These are phyloP conservation scores for Chalaropsis ovoidea DNA, from an alignment of 2,329 filamentous ascomycete genomes.

Conservation along the genomic window DNA sequence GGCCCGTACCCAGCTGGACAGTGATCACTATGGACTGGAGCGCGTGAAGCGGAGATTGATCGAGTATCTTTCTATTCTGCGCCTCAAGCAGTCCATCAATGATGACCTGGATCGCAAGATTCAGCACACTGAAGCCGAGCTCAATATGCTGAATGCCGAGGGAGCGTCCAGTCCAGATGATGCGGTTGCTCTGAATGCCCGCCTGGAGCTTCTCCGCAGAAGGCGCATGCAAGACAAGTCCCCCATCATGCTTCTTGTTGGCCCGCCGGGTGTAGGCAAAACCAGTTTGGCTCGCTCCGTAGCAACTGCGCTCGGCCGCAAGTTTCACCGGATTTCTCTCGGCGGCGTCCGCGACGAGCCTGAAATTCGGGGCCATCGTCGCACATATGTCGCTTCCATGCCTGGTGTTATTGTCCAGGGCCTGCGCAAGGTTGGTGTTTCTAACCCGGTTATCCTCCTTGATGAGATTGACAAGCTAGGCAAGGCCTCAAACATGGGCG, in stretches of 20 bases:
- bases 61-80: conserved; percentile 92
- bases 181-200: conserved; percentile 41
- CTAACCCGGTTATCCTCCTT: conserved; percentile 88
- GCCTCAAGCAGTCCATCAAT: conserved; percentile 86
- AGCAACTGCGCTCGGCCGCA: conserved; percentile 79
- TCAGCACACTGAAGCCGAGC: conserved; percentile 51
- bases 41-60: conserved; percentile 94
- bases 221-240: conserved; percentile 90
- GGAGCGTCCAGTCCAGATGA: conserved; percentile 32
- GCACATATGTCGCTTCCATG: conserved; percentile 99
- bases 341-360: conserved; percentile 93
- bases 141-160: conserved; percentile 32
- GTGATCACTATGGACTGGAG: conserved; percentile 92
- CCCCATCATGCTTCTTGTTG: conserved; percentile 84
- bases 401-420: conserved; percentile 89
- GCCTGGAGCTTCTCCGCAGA: conserved; percentile 64
- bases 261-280: conserved; percentile 90
- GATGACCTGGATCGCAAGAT: conserved; percentile 73
- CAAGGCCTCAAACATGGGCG: conserved; percentile 81
- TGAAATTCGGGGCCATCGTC: conserved; percentile 86
- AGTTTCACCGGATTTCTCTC: conserved; percentile 94
- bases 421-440: conserved; percentile 86
- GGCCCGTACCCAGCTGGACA: conserved; percentile 82
- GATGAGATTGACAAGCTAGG: conserved; percentile 98
- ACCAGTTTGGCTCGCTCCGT: conserved; percentile 91